phyloP scores from a whole-genome alignment of 202 grass and related monocot genomes.

The Brachypodium distachyon region DNA sequence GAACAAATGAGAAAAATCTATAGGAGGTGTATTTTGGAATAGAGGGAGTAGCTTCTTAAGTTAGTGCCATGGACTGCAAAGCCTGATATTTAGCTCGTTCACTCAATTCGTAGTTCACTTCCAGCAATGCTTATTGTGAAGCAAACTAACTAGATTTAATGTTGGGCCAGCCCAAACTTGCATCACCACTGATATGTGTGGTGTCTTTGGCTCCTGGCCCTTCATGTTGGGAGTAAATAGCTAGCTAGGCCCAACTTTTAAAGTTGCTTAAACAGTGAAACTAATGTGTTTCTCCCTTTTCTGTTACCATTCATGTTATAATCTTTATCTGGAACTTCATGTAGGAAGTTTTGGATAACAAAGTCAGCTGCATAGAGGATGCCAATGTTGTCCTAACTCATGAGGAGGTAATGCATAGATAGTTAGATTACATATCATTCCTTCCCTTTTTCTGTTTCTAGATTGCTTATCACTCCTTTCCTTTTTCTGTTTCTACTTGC shows the following conservation, averaged over 20 bases:
- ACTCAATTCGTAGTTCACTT: neutral
- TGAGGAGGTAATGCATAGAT: conserved; percentile 47
- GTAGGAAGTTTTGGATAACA: conserved; percentile 55
- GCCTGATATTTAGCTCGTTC: neutral
- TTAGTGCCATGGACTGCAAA: neutral
- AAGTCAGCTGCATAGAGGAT: conserved; percentile 55
- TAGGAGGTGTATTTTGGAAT: too few species aligned
- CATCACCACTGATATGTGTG: neutral
- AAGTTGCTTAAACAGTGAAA: conserved; percentile 2
- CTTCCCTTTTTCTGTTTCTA: conserved; percentile 5
- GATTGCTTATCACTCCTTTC: neutral
- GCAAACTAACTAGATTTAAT: neutral
- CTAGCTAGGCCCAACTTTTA: neutral
- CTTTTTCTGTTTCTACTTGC: conserved; percentile 5
- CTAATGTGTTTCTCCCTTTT: neutral
- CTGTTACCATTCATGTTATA: conserved; percentile 2
- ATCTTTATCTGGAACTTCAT: conserved; percentile 14
- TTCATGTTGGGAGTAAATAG: neutral
- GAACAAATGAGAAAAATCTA: too few species aligned
- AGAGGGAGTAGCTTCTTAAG: neutral
- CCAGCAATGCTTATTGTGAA: neutral
- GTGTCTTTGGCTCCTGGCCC: neutral
- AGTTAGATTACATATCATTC: conserved; percentile 6
- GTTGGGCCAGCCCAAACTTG: neutral
- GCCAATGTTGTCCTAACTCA: conserved; percentile 40